Base-by-base conservation (phyloP, 352 stramenopile genomes). In the Blastocystis sp. region DNA sequence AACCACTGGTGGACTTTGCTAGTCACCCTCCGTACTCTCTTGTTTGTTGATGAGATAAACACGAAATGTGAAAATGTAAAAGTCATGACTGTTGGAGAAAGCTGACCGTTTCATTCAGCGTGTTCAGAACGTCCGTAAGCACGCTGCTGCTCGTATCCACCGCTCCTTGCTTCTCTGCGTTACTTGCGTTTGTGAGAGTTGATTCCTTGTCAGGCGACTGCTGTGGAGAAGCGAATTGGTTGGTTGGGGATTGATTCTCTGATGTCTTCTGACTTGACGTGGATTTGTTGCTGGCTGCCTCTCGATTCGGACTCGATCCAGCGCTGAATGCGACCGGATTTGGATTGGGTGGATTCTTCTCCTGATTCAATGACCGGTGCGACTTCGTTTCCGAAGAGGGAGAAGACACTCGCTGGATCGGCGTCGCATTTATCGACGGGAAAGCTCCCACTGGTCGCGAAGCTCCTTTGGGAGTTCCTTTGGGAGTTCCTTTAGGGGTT, bases 31-130 rank as follows among this genome's bases (percentile, higher is more conserved):
- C n/a, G n/a, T n/a, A n/a, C 29, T 38, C 29, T 63, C 21, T 78
- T 38, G 42, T 21, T 29, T 78, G 67, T 78, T 78, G 40, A 44
- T 78, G 9, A 54, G 21, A 54, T 54, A 11, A 54, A 54, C 46
- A 54, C 46, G 46, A 72, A 72, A 72, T 14, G 61, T 51, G 29
- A 72, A 72, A 72, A 72, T 72, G 53, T n/a, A 72, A 64, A 51
- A 51, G n/a, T 46, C 36, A 72, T 72, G 61, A 36, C 11, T 24
- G 61, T 44, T 72, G 27, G 6, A 72, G 61, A 21, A 44, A n/a
- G n/a, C 40, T 24, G n/a, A 24, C 40, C 7, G 38, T 21, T 24
- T 72, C 61, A 48, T 72, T 72, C 0, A 72, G 44, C 38, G 40
- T 56, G 48, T 56, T 78, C 44, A 78, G 18, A 4, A 63, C 44